Evolutionary conservation across 2,329 filamentous ascomycete genomes (phyloP).

Genomic region (Exophiala spinifera): DNA sequence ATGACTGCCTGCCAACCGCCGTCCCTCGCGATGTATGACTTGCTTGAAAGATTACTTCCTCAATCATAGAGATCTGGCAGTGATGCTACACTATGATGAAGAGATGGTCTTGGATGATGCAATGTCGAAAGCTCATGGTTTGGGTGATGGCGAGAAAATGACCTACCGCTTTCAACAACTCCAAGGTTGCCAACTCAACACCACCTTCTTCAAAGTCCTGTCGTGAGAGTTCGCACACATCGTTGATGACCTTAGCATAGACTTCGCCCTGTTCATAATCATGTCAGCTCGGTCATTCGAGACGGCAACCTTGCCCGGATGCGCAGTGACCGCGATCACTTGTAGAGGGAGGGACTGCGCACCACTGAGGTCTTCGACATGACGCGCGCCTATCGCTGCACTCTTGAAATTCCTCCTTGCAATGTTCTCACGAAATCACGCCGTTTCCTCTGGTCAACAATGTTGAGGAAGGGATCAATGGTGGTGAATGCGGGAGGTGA

Average conservation of each 20-base stretch:
- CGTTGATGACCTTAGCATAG: slow-evolving; percentile 87
- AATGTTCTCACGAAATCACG: background rate
- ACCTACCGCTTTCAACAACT: slow-evolving; percentile 84
- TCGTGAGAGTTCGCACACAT: slow-evolving; percentile 84
- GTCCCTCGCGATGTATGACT: background rate
- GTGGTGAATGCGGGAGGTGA: background rate
- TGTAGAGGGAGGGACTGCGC: slow-evolving; percentile 5
- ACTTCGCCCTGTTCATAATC: slow-evolving; percentile 60
- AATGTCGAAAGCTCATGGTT: slow-evolving; percentile 8
- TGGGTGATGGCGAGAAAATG: background rate
- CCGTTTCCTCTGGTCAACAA: background rate
- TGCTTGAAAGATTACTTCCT: background rate
- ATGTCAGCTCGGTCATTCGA: slow-evolving; percentile 5
- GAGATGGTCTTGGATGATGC: slow-evolving; percentile 4
- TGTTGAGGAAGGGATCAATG: background rate
- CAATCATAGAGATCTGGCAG: background rate
- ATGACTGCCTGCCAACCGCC: slow-evolving; percentile 1
- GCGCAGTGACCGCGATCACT: background rate
- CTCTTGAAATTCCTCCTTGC: background rate
- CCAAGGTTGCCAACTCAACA: slow-evolving; percentile 79
- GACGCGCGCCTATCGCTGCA: background rate
- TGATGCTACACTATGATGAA: background rate
- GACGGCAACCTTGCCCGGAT: background rate
- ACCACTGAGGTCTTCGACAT: slow-evolving; percentile 29
- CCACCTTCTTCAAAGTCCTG: slow-evolving; percentile 97